Evolutionary conservation across 768 basidiomycete species (phyloP), one percentile per base, ranked within the genome.

Genomic region (Inosperma sp.): DNA sequence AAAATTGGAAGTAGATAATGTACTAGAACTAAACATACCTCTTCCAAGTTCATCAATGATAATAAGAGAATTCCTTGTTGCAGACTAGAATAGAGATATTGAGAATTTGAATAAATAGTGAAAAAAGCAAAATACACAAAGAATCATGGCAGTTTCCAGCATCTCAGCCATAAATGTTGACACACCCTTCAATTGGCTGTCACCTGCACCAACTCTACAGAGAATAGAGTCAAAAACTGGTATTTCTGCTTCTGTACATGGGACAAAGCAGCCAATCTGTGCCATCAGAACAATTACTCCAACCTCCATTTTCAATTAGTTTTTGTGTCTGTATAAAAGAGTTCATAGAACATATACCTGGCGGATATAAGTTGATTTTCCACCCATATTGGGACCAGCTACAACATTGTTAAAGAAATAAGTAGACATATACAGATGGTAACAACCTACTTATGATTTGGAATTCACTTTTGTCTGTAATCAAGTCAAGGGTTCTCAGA

Each of bases 141-240:
- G 77, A 60, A 98, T 98, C 0, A 89, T 91, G 0, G 96, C 94
- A 0, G 94, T 98, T 67, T 99, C 96, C 23, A 99, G 77, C 96
- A 98, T 98, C 68, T 99, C 96, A 2, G 93, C 94, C 95, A 98
- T 98, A 66, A 99, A 99, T 0, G 95, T 99, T 21, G 93, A 95
- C 0, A 99, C 92, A 9, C 96, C 96, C 67, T 96, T 98, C 37
- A 98, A 71, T 64, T 98, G 95, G 65, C 90, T 94, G 65, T 99
- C 96, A 0, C 96, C 96, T 0, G 96, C 96, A 7, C 96, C 96
- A 2, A 99, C 95, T 55, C 96, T 79, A 51, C 95, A 96, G 9
- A 98, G 70, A 36, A 99, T 84, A 3, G 93, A 96, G 67, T 99
- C 96, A 53, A 98, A 98, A 46, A 98, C 82, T 0, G 96, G 96